A percentile compares a stretch with the other conserved stretches of the same genome.
Conservation (phyloP, 2,329 filamentous ascomycete genomes). For the Epicoccum nigrum region DNA sequence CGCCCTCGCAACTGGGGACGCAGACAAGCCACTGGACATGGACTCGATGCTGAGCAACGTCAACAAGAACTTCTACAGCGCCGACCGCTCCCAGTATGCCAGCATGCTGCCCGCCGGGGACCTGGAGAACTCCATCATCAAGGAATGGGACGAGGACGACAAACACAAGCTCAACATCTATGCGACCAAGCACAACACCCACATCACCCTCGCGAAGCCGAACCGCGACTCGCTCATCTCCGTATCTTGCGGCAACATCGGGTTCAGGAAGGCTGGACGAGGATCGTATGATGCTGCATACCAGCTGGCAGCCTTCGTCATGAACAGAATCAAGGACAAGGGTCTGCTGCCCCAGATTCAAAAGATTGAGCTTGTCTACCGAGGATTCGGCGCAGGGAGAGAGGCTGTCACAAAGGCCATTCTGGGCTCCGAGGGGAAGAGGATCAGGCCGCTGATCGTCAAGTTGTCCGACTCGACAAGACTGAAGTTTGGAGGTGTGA, state of each 20-base stretch:
- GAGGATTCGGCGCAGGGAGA: conserved; percentile 84
- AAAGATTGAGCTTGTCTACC: conserved; percentile 77
- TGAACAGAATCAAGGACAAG: conserved; percentile 82
- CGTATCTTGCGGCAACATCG: conserved; percentile 82
- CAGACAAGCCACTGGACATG: conserved; percentile 16
- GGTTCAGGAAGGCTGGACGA: conserved; percentile 83
- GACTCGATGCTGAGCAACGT: conserved; percentile 26
- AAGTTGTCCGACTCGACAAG: conserved; percentile 85
- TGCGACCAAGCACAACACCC: conserved; percentile 90
- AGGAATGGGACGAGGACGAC: conserved; percentile 52
- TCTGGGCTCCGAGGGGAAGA: conserved; percentile 80
- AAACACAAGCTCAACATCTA: conserved; percentile 89
- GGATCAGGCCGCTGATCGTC: conserved; percentile 74
- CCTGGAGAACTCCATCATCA: conserved; percentile 22
- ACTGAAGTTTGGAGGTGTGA: conserved; percentile 93
- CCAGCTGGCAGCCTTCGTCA: conserved; percentile 82
- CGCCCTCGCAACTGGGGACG: conserved; percentile 14
- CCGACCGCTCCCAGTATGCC: conserved; percentile 12
- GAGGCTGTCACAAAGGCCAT: conserved; percentile 91
- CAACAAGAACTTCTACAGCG: conserved; percentile 23
- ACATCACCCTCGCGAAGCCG: conserved; percentile 87
- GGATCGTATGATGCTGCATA: conserved; percentile 90
- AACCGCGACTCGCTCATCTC: conserved; percentile 80
- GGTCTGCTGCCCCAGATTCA: conserved; percentile 78
- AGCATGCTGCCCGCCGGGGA: conserved; percentile 30